Evolutionary conservation across 306 rosid species (phyloP).

Genomic region (Gillenia trifoliata): DNA sequence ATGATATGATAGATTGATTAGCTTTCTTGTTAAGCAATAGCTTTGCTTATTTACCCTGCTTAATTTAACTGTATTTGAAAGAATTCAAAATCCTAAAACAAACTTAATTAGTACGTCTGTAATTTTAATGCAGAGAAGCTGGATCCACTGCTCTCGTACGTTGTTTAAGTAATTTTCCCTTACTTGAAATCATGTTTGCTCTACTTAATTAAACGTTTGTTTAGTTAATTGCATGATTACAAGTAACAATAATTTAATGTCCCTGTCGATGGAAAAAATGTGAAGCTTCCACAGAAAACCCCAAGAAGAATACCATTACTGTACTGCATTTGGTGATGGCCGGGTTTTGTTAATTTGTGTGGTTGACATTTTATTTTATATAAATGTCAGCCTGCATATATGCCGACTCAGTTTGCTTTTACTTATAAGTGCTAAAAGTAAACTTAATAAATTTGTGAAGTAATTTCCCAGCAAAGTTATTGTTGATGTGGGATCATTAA

Average conservation of each 20-base stretch:
- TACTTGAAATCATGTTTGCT: too few species aligned
- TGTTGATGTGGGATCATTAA: neutral
- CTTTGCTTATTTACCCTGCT: neutral
- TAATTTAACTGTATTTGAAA: neutral
- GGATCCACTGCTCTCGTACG: too few species aligned
- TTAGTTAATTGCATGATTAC: too few species aligned
- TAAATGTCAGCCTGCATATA: neutral
- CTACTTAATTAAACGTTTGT: too few species aligned
- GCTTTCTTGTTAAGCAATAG: neutral
- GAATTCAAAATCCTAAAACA: neutral
- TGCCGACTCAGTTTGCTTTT: neutral
- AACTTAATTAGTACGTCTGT: too few species aligned
- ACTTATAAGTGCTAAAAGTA: neutral
- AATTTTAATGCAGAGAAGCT: too few species aligned
- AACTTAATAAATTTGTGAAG: neutral
- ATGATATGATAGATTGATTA: too few species aligned
- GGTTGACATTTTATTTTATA: neutral
- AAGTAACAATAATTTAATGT: too few species aligned
- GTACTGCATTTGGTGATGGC: neutral
- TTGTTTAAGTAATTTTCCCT: too few species aligned
- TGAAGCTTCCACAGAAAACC: neutral
- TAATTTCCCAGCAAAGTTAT: neutral
- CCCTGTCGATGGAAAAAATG: neutral
- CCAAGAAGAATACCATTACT: neutral
- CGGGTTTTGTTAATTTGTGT: neutral